Base-by-base conservation (phyloP, 441 rosid species). In the Gossypium davidsonii region DNA sequence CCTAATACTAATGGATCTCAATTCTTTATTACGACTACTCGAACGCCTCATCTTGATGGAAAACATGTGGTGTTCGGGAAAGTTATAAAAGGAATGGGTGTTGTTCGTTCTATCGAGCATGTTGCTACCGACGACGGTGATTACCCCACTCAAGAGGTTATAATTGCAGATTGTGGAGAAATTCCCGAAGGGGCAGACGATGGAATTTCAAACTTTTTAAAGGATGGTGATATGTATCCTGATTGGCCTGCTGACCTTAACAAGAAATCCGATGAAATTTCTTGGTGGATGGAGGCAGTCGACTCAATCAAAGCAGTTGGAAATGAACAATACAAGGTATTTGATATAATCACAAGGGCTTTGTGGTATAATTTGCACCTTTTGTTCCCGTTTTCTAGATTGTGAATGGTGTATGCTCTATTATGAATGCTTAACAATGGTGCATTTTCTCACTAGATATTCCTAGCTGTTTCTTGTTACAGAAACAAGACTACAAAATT, bases 1-100 rank as follows among this genome's bases (percentile, higher is more conserved):
- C 85, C 93, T 15, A 74, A 92, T 81, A 94, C 99, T 21, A 94
- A 94, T 75, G 94, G 91, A 0, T 94, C 99, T 26, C 97, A 92
- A 83, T 94, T 94, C 84, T 92, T 94, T 81, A 91, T 94, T 70
- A 92, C 98, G 15, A 92, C 98, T 0, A 83, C 96, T 0, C 89
- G 94, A 0, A 86, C 93, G 31, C 75, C 97, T 44, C 92, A 94
- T 82, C 76, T 94, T 4, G 99, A 94, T 75, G 97, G 97, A 26
- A 94, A 90, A 74, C 99, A 94, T 79, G 98, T 91, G 61, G 94
- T 94, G 11, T 94, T 92, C 78, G 97, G 97, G 75, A 92, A 80
- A 81, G 97, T 92, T 46, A 76, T 82, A 2, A 94, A 92, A 77
- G 99, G 98, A 79, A 90, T 92, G 96, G 98, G 97, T 65, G 90